Conservation (phyloP, 148 eudicot genomes). For the Vaccinium corymbosum region DNA sequence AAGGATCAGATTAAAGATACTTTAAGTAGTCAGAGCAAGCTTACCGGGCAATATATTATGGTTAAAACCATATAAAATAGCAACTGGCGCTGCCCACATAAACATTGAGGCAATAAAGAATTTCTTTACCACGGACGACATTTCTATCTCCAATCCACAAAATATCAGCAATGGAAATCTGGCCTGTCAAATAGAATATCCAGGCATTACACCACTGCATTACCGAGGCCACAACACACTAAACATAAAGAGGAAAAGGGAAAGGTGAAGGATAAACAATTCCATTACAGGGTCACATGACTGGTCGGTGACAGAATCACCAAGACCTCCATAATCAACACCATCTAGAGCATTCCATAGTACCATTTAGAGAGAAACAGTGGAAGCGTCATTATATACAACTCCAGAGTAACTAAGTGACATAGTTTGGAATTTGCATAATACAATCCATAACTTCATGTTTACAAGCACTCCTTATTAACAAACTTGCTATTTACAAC, state of each 20-base stretch:
- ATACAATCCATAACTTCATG: too few species aligned
- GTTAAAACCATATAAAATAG: constrained; percentile 63
- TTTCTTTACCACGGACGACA: constrained; percentile 46
- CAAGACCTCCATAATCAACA: too few species aligned
- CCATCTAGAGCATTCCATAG: too few species aligned
- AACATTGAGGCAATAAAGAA: constrained; percentile 56
- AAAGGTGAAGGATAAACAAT: too few species aligned
- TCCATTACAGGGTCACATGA: too few species aligned
- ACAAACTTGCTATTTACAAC: too few species aligned
- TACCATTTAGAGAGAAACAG: too few species aligned
- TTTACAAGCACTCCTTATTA: too few species aligned
- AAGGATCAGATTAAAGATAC: constrained; percentile 1
- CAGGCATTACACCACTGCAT: background rate
- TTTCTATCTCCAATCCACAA: constrained; percentile 27
- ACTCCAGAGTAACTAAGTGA: too few species aligned
- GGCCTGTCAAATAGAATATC: background rate
- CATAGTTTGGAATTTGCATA: too few species aligned
- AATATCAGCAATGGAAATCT: constrained; percentile 3
- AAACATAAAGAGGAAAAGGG: background rate
- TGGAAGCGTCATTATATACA: too few species aligned
- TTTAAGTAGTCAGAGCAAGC: constrained; percentile 8
- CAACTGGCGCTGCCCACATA: constrained; percentile 67
- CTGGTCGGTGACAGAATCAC: too few species aligned
- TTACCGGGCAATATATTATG: constrained; percentile 65
- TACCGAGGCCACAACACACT: background rate